Evolutionary conservation across 352 stramenopile genomes (phyloP).

Genomic region (Peronospora destructor): DNA sequence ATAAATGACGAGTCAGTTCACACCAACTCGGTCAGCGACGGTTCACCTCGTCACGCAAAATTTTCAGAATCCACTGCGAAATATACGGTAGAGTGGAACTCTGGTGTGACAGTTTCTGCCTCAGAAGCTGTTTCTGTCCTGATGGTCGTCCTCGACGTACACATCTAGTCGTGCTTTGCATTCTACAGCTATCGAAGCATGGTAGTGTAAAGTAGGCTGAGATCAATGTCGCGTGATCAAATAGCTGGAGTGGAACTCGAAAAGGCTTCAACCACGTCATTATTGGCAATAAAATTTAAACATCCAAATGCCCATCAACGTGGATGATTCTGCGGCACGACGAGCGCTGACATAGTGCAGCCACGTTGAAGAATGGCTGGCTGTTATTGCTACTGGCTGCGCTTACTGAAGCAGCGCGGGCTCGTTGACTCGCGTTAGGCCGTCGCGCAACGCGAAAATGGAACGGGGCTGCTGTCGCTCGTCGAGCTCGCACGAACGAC

Average conservation of each 20-base stretch:
- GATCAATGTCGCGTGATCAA: no score
- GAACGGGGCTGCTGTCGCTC: slow-evolving; percentile 14
- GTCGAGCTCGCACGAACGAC: slow-evolving; percentile 12
- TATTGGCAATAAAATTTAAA: slow-evolving; percentile 14
- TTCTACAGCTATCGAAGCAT: no score
- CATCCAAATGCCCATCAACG: slow-evolving; percentile 8
- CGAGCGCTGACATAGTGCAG: slow-evolving; percentile 2
- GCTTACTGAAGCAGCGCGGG: slow-evolving; percentile 10
- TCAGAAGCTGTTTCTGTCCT: no score
- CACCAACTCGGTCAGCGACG: slow-evolving; percentile 16
- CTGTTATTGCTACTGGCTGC: slow-evolving; percentile 5
- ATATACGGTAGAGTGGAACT: not conserved
- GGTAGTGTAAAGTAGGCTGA: no score
- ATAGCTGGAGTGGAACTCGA: no score
- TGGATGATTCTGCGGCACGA: not conserved
- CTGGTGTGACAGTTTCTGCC: not conserved
- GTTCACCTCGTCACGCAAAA: slow-evolving; percentile 25
- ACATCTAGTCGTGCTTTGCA: no score
- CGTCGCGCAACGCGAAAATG: slow-evolving; percentile 7
- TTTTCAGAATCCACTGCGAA: slow-evolving; percentile 16
- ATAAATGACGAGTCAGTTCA: slow-evolving; percentile 23
- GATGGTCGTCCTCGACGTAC: no score
- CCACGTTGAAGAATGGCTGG: slow-evolving; percentile 17
- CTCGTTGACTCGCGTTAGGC: not conserved
- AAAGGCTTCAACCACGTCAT: slow-evolving; percentile 9